phyloP scores from a whole-genome alignment of 1,284 basidiomycete genomes.

The Cutaneotrichosporon daszewskae region DNA sequence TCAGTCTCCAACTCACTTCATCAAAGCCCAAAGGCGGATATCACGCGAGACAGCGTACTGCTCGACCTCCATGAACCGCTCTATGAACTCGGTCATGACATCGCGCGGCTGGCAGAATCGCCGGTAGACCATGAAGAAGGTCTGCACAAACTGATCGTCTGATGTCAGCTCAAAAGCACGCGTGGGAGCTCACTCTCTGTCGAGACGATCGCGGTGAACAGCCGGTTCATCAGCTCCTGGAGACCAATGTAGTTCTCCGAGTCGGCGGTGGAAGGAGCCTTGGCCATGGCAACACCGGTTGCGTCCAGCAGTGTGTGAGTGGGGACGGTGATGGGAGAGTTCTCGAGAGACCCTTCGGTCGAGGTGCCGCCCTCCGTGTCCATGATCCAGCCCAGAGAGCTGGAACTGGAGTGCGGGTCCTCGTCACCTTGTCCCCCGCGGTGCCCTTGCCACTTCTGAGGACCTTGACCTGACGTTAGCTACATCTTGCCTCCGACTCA shows the following conservation, averaged over 20 bases:
- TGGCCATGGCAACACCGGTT: not conserved
- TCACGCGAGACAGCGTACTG: conserved; percentile 32
- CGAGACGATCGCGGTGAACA: conserved; percentile 40
- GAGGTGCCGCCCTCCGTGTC: conserved; percentile 8
- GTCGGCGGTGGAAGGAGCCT: not conserved
- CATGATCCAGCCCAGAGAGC: conserved; percentile 34
- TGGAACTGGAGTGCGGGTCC: conserved; percentile 27
- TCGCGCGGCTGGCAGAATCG: conserved; percentile 39
- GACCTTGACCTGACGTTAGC: too few relatives aligned
- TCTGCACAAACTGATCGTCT: conserved; percentile 35
- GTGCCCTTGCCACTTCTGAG: too few relatives aligned
- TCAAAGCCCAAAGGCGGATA: conserved; percentile 37
- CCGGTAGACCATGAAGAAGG: conserved; percentile 45
- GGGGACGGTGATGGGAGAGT: not conserved
- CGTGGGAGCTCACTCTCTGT: conserved; percentile 27
- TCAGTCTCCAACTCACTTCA: too few relatives aligned
- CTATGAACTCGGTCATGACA: conserved; percentile 37
- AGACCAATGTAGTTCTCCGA: conserved; percentile 17
- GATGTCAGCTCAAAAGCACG: not conserved
- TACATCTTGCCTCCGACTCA: conserved; percentile 19
- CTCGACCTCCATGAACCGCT: conserved; percentile 34
- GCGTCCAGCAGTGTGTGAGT: not conserved
- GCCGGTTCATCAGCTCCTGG: conserved; percentile 31
- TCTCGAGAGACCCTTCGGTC: conserved; percentile 7
- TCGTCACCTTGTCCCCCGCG: too few relatives aligned